Evolutionary conservation across 2,329 filamentous ascomycete genomes (phyloP).

Genomic region (Thermothelomyces thermophilus): DNA sequence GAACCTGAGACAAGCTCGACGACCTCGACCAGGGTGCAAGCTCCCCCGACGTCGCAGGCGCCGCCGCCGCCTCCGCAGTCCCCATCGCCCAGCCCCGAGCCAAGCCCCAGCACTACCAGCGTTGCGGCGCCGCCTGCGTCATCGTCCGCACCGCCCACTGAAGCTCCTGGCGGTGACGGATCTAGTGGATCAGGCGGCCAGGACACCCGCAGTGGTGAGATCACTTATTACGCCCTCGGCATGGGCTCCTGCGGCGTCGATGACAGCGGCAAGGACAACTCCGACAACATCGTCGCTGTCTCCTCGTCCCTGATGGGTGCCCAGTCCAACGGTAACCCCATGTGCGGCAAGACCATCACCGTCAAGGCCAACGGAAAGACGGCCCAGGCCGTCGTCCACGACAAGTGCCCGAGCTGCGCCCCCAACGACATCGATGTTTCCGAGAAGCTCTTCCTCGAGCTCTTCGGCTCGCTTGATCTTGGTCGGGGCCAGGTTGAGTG

Average conservation of each 20-base stretch:
- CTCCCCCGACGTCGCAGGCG: conserved; percentile 9
- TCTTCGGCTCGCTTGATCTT: conserved; percentile 41
- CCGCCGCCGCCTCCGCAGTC: conserved; percentile 21
- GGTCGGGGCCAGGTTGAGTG: conserved; percentile 40
- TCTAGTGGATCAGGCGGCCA: conserved; percentile 27
- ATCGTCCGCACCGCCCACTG: no score
- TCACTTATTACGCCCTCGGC: conserved; percentile 69
- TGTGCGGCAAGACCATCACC: conserved; percentile 63
- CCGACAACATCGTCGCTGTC: conserved; percentile 62
- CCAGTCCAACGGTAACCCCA: conserved; percentile 59
- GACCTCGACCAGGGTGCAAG: conserved; percentile 17
- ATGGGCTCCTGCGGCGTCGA: conserved; percentile 61
- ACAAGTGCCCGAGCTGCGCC: conserved; percentile 70
- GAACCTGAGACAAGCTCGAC: conserved; percentile 13
- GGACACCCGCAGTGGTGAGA: conserved; percentile 47
- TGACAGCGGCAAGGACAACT: conserved; percentile 48
- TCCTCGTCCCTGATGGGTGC: conserved; percentile 57
- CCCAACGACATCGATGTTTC: conserved; percentile 53
- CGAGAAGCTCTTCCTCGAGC: conserved; percentile 46
- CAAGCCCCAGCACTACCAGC: neutral
- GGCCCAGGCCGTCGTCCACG: conserved; percentile 53
- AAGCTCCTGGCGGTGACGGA: conserved; percentile 16
- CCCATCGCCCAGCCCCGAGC: neutral
- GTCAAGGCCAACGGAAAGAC: conserved; percentile 55
- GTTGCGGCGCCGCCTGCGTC: neutral